Conservation (phyloP, 2,329 filamentous ascomycete species). For the Cladosporium sp. region DNA sequence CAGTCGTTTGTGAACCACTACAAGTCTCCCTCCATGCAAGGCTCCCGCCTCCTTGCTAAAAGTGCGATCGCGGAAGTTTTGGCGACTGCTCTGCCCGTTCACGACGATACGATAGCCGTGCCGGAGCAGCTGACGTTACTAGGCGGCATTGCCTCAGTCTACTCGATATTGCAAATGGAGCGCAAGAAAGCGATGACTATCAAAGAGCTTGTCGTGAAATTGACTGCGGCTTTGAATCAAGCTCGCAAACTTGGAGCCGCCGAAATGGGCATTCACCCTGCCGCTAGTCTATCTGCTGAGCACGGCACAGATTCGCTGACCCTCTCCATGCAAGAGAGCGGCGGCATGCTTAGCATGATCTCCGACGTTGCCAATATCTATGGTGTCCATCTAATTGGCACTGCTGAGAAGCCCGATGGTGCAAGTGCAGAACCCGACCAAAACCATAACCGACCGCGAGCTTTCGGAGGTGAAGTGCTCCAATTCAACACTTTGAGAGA, state of each 20-base stretch:
- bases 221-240: conserved; percentile 83
- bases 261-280: conserved; percentile 94
- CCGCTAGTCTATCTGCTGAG: conserved; percentile 77
- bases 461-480: conserved; percentile 74
- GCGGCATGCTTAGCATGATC: conserved; percentile 31
- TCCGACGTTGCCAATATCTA: conserved; percentile 29
- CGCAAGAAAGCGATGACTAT: conserved; percentile 91
- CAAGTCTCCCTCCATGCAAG: not conserved
- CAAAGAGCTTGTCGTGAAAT: conserved; percentile 77
- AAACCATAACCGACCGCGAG: conserved; percentile 14
- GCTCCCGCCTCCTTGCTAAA: conserved; percentile 10
- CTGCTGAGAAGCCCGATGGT: not conserved
- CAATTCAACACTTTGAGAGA: conserved; percentile 85
- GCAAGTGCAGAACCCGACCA: not conserved
- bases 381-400: conserved; percentile 25
- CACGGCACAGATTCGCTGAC: conserved; percentile 41
- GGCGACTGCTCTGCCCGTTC: conserved; percentile 27
- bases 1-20: not conserved
- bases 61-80: conserved; percentile 26
- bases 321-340: conserved; percentile 25
- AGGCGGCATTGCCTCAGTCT: conserved; percentile 82
- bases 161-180: conserved; percentile 75
- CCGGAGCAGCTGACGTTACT: conserved; percentile 65
- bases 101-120: conserved; percentile 36
- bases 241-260: conserved; percentile 89